Conservation (phyloP, 2,329 filamentous ascomycete species). For the Torrubiellomyces zombiae region DNA sequence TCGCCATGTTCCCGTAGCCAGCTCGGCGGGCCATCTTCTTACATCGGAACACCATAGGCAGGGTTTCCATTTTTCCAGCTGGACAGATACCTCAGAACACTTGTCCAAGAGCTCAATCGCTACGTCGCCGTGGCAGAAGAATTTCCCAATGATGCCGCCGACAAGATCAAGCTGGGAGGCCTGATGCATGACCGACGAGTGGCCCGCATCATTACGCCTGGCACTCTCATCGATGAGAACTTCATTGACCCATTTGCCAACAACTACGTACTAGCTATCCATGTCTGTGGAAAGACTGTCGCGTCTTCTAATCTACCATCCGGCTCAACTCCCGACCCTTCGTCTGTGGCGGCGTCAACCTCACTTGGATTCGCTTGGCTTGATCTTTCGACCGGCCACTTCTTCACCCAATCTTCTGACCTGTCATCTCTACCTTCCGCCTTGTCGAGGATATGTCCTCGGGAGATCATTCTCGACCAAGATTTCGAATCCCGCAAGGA, state of each 20-base stretch:
- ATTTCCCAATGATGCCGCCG: conserved; percentile 56
- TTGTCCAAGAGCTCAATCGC: conserved; percentile 79
- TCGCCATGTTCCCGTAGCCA: conserved; percentile 3
- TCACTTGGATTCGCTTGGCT: conserved; percentile 87
- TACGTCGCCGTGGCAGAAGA: conserved; percentile 93
- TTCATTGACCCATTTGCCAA: conserved; percentile 92
- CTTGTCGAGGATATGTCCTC: conserved; percentile 65
- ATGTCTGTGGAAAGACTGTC: conserved; percentile 23
- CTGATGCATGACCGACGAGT: conserved; percentile 74
- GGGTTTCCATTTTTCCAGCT: conserved; percentile 90
- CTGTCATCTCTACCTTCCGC: conserved; percentile 59
- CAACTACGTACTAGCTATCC: conserved; percentile 77
- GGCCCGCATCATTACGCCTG: conserved; percentile 77
- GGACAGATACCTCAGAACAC: conserved; percentile 78
- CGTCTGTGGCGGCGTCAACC: no score
- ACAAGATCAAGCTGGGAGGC: conserved; percentile 58
- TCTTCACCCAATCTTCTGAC: conserved; percentile 66
- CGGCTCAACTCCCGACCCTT: conserved; percentile 8
- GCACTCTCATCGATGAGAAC: conserved; percentile 91
- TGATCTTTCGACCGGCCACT: conserved; percentile 87
- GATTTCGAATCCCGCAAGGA: conserved; percentile 38
- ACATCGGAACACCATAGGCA: conserved; percentile 32
- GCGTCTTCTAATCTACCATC: background rate
- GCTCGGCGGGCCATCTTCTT: conserved; percentile 3
- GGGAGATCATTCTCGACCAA: conserved; percentile 69